Conservation (phyloP, 345 rosid genomes). For the Rhizophora apiculata region DNA sequence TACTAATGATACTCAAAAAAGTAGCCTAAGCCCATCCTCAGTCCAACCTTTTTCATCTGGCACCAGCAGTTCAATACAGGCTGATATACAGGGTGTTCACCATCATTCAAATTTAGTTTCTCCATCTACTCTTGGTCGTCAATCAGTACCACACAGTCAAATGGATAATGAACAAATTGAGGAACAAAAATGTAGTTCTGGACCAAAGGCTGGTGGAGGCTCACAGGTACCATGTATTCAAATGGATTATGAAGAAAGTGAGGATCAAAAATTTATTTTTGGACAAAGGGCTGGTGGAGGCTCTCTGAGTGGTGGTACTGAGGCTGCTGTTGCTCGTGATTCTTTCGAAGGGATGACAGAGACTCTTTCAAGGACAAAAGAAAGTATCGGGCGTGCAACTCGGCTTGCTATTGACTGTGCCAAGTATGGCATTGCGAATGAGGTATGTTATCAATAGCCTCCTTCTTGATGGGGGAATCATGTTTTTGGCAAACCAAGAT, state of each 20-base stretch:
- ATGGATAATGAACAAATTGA: conserved; percentile 55
- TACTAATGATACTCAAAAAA: conserved; percentile 38
- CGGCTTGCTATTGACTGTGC: conserved; percentile 97
- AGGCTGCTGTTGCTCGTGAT: conserved; percentile 94
- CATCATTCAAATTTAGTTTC: conserved; percentile 34
- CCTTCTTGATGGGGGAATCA: too few species aligned
- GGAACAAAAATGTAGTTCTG: conserved; percentile 66
- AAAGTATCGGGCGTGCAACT: conserved; percentile 95
- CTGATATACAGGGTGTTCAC: conserved; percentile 42
- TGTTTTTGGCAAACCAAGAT: too few species aligned
- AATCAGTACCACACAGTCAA: conserved; percentile 35
- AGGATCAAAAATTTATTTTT: conserved; percentile 64
- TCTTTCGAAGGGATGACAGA: conserved; percentile 99
- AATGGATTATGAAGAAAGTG: conserved; percentile 40
- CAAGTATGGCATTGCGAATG: conserved; percentile 86
- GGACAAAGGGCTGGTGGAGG: conserved; percentile 55
- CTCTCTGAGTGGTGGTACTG: conserved; percentile 82
- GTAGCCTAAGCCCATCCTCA: conserved; percentile 49
- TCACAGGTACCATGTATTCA: conserved; percentile 34
- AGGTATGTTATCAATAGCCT: conserved; percentile 42
- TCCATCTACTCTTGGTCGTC: conserved; percentile 47
- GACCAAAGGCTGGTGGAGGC: conserved; percentile 51
- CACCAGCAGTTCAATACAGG: conserved; percentile 31
- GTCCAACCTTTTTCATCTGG: conserved; percentile 48
- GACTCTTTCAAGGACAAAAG: conserved; percentile 94